Evolutionary conservation across 331 rosid genomes (phyloP), one percentile per base, ranked within the genome.

Genomic region (Pyrus hybrid): DNA sequence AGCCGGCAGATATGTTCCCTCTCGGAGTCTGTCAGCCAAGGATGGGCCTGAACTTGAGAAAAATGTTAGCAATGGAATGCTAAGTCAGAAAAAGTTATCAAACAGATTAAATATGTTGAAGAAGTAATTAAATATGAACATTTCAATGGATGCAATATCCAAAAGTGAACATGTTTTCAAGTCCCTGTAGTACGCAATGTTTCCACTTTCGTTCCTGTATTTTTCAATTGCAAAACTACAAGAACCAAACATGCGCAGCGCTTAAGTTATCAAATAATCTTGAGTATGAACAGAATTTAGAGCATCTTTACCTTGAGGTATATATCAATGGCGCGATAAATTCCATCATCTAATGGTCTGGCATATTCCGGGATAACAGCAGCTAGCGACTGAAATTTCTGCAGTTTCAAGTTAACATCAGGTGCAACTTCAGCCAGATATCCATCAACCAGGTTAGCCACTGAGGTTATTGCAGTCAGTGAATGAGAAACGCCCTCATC

Each of bases 401-500:
- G 67, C 4, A 80, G 21, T 83, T 89, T 93, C 73, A 93, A 74
- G 72, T 91, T 89, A 70, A 81, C 90, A 89, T 93, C 98, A 68
- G 98, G 87, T 69, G 96, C 93, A 41, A 93, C 96, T 82, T 93
- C 97, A 29, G 96, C 93, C 49, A 93, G 93, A 81, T 87, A 93
- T 21, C 83, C 81, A 81, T 93, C 98, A 58, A 93, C 82, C 56
- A 93, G 82, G 72, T 88, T 89, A 64, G 96, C 96, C 70, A 93
- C 97, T 83, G 82, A 80, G 64, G 89, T 74, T 81, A 89, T 80
- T 33, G 93, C 93, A 33, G 80, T 82, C 43, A 30, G 45, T 54
- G 85, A 64, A 56, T 86, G 91, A 64, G 91, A 80, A 47, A 72
- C 65, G 11, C 85, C 88, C 58, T 86, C 96, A 51, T 91, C 96